Conservation (phyloP, 495 filamentous ascomycete species). For the Astrothelium macrocarpum region DNA sequence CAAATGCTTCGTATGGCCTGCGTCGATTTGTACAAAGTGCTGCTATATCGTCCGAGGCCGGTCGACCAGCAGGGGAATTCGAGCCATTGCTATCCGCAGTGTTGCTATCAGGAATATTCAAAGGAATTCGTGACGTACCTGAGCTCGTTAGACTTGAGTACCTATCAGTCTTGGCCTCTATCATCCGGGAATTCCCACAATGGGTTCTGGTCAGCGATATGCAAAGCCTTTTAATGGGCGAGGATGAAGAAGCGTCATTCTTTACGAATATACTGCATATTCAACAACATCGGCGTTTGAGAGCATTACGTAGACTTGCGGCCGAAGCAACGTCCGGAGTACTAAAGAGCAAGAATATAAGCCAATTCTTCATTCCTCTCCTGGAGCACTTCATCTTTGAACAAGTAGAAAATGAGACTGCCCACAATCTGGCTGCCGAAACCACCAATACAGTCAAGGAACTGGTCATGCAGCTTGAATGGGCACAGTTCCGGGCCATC, state of each 20-base stretch:
- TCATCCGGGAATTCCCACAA: slow-evolving; percentile 59
- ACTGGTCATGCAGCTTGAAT: slow-evolving; percentile 67
- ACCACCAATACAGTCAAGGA: slow-evolving; percentile 64
- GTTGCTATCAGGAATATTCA: slow-evolving; percentile 65
- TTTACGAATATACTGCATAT: slow-evolving; percentile 89
- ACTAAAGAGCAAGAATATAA: slow-evolving; percentile 64
- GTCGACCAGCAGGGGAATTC: slow-evolving; percentile 34
- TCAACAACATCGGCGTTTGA: slow-evolving; percentile 76
- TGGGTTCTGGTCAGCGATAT: slow-evolving; percentile 68
- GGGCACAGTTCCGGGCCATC: slow-evolving; percentile 80
- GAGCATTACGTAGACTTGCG: slow-evolving; percentile 69
- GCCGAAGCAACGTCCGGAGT: slow-evolving; percentile 50
- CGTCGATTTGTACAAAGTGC: slow-evolving; percentile 67
- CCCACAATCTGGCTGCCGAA: slow-evolving; percentile 76
- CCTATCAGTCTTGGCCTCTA: slow-evolving; percentile 62
- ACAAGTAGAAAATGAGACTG: slow-evolving; percentile 60
- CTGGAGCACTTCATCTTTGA: slow-evolving; percentile 91
- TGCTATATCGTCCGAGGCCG: slow-evolving; percentile 26
- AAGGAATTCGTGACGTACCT: slow-evolving; percentile 61
- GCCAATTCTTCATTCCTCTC: slow-evolving; percentile 80
- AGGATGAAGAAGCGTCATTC: slow-evolving; percentile 85
- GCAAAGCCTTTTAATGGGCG: slow-evolving; percentile 56
- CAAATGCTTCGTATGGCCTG: slow-evolving; percentile 71
- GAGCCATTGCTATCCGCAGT: slow-evolving; percentile 48
- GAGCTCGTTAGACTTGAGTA: slow-evolving; percentile 80